Evolutionary conservation across 2,329 filamentous ascomycete species (phyloP), one percentile per base, ranked within the genome.

Genomic region (Beauveria asiatica): DNA sequence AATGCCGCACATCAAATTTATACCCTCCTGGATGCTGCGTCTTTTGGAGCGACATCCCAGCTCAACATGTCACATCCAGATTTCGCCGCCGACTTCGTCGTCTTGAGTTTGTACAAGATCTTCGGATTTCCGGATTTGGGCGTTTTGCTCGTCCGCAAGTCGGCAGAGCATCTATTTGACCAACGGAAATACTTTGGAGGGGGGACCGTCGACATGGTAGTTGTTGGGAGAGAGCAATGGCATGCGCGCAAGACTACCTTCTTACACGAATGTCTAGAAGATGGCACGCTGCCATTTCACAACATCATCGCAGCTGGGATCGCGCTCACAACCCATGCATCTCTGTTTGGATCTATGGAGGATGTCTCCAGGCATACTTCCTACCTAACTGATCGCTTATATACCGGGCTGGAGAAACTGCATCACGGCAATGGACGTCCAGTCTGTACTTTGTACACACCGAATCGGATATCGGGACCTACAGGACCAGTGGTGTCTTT

Each of bases 61-160:
- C 76, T 97, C 7, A 83, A 95, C 68, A 76, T 97, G 2, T 78
- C 83, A 59, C 75, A 89, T 65, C 66, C 79, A 0, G 75, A 77
- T 0, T 70, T 74, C 0, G 85, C 88, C 0, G 89, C 93, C 1
- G 93, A 97, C 70, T 97, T 97, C 65, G 87, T 84, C 0, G 88
- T 90, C 0, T 69, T 97, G 46, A 97, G 92, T 72, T 85, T 97
- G 64, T 95, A 97, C 76, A 99, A 97, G 72, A 92, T 97, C n/a
- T 97, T 97, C 71, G 93, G 94, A 1, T 97, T 97, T 65, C 93
- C 93, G 0, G 90, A 97, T 70, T 78, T 97, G 2, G 93, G 93
- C 1, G 92, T 87, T 1, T 75, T 99, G 61, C 85, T 97, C 33
- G 85, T 97, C 13, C 85, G 88, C 46, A 92, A 90, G 66, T 79